Evolutionary conservation across 2,329 filamentous ascomycete species (phyloP), one percentile per base, ranked within the genome.

Genomic region (Phialocephala subalpina): DNA sequence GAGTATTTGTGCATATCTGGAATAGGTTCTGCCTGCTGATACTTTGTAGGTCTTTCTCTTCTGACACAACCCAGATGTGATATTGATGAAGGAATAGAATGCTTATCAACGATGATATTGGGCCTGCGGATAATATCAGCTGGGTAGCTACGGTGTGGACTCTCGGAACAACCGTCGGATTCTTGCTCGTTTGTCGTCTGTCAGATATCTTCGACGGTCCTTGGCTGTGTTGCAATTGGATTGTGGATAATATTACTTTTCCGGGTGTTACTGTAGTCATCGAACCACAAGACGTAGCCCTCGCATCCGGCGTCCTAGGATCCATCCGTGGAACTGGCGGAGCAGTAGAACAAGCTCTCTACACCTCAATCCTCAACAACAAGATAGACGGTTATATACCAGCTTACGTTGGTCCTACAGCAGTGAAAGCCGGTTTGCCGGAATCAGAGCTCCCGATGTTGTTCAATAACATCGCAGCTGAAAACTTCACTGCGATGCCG

Each of bases 121-220:
- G 69, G 18, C 62, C 62, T 25, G 69, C 65, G 6, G 55, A 60
- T 25, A 73, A 75, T 42, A 71, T 71, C 52, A 70, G 56, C 38
- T 71, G 69, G 69, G 67, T 69, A 11, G 65, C 69, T 14, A 56
- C 67, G 22, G 62, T 64, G 14, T 81, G 77, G 76, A 79, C 78
- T 1, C 73, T 82, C 64, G 79, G 78, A 14, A 73, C 72, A n/a
- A 77, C 76, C 56, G 74, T 81, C 60, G 78, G 78, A 22, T 80
- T 80, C 65, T 73, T 81, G 64, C 71, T 83, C 12, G 74, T 80
- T 35, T 81, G 81, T 47, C 78, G 81, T 12, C 73, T 83, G 1
- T 79, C 77, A 2, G 79, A 82, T 69, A 75, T 82, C 29, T 82
- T 80, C 59, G 81, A 81, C 18, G 78, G 80, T 40, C 20, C 47